Percentiles rank a stretch among this genome's conserved stretches.
phyloP scores from a whole-genome alignment of 2,329 filamentous ascomycete species.

The Botrytis squamosa region DNA sequence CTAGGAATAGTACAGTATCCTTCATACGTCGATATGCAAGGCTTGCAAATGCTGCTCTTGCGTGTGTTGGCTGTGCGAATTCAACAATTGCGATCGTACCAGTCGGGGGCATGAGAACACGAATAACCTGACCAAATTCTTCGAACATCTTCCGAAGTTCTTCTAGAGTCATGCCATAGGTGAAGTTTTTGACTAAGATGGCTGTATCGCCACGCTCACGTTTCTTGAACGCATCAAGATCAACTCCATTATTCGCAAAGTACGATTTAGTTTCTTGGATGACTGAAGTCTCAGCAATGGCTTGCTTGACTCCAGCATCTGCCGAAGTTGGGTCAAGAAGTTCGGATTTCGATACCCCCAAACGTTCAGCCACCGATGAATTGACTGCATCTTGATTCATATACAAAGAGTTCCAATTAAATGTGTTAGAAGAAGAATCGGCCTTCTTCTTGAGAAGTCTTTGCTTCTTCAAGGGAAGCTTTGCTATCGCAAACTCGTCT shows the following conservation, averaged over 20 bases:
- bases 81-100: slow-evolving; percentile 94
- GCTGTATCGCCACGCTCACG: slow-evolving; percentile 80
- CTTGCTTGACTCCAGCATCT: slow-evolving; percentile 93
- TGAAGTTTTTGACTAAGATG: slow-evolving; percentile 93
- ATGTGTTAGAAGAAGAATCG: slow-evolving; percentile 72
- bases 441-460: slow-evolving; percentile 83
- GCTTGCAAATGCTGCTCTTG: slow-evolving; percentile 77
- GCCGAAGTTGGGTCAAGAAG: slow-evolving; percentile 93
- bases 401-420: slow-evolving; percentile 99
- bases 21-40: slow-evolving; percentile 89
- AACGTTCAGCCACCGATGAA: slow-evolving; percentile 78
- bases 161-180: slow-evolving; percentile 61
- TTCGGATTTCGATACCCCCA: slow-evolving; percentile 88
- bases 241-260: slow-evolving; percentile 82
- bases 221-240: slow-evolving; percentile 87
- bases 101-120: slow-evolving; percentile 86
- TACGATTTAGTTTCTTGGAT: slow-evolving; percentile 96
- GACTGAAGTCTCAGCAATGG: slow-evolving; percentile 90
- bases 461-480: slow-evolving; percentile 92
- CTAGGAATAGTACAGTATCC: slow-evolving; percentile 86
- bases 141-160: slow-evolving; percentile 52
- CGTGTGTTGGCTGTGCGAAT: slow-evolving; percentile 75
- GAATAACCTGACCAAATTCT: slow-evolving; percentile 71
- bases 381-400: slow-evolving; percentile 97
- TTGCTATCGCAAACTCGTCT: slow-evolving; percentile 86